Evolutionary conservation across 1,284 basidiomycete species (phyloP).

Genomic region (Cystobasidium slooffiae): DNA sequence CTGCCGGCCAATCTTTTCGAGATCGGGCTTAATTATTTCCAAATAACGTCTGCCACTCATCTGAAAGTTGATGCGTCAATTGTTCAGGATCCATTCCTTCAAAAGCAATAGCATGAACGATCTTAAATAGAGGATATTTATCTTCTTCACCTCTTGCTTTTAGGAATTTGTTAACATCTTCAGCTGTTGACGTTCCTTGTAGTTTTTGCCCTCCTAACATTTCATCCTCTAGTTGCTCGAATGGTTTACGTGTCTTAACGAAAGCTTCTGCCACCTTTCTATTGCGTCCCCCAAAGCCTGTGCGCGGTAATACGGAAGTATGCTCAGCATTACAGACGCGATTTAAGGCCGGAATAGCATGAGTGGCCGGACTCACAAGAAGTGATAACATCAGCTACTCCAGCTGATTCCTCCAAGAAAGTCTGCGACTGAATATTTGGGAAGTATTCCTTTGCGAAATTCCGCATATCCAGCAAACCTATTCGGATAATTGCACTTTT

Average conservation of each 20-base stretch:
- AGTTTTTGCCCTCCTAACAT: slow-evolving; percentile 65
- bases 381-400: slow-evolving; percentile 66
- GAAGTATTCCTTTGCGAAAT: slow-evolving; percentile 64
- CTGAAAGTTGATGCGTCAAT: slow-evolving; percentile 32
- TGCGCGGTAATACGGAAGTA: slow-evolving; percentile 29
- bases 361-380: slow-evolving; percentile 58
- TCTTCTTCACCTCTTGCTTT: slow-evolving; percentile 60
- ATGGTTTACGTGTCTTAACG: slow-evolving; percentile 62
- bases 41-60: slow-evolving; percentile 2
- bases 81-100: slow-evolving; percentile 16
- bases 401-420: slow-evolving; percentile 60
- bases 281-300: slow-evolving; percentile 63
- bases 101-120: slow-evolving; percentile 44
- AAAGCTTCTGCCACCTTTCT: slow-evolving; percentile 63
- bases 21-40: no score
- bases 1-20: no score
- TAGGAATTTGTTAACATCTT: slow-evolving; percentile 59
- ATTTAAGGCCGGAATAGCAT: background rate
- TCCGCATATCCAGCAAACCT: slow-evolving; percentile 59
- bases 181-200: slow-evolving; percentile 61
- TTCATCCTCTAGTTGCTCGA: slow-evolving; percentile 63
- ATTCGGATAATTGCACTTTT: slow-evolving; percentile 66
- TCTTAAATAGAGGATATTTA: slow-evolving; percentile 62
- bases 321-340: background rate
- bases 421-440: slow-evolving; percentile 61